Evolutionary conservation across 257 asterid species (phyloP).

Genomic region (Oldenlandia corymbosa): DNA sequence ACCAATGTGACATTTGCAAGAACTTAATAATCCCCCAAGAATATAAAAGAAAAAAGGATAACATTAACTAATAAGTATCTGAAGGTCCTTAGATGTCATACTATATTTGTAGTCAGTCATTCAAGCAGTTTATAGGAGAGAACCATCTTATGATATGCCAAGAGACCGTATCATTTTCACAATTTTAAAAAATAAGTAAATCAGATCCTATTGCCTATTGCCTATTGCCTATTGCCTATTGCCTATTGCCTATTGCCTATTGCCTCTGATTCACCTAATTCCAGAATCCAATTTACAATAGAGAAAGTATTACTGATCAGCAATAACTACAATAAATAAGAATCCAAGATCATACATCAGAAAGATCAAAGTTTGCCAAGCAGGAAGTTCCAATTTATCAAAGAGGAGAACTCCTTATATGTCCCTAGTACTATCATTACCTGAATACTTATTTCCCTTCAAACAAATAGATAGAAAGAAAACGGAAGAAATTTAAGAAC

Average conservation of each 20-base stretch:
- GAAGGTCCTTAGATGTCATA: not conserved
- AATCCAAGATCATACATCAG: not conserved
- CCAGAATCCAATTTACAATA: not conserved
- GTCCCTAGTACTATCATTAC: not conserved
- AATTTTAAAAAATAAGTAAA: no score
- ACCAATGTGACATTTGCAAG: not conserved
- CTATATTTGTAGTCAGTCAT: no score
- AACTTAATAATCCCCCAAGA: not conserved
- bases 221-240: no score
- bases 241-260: no score
- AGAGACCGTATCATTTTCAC: not conserved
- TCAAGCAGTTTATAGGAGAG: not conserved
- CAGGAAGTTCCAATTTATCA: not conserved
- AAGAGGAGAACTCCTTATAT: not conserved
- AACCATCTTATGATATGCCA: no score
- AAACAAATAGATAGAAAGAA: not conserved
- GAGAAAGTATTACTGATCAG: not conserved
- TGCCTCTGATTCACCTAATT: not conserved
- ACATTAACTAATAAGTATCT: not conserved
- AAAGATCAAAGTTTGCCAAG: not conserved
- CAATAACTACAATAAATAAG: not conserved
- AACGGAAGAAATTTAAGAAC: not conserved
- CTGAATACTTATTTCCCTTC: not conserved
- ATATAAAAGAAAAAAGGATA: no score
- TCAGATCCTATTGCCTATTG: no score